These are phyloP conservation scores for Rhipidocladum racemiflorum DNA, from an alignment of 176 grass and related monocot genomes.

Conservation along the genomic window DNA sequence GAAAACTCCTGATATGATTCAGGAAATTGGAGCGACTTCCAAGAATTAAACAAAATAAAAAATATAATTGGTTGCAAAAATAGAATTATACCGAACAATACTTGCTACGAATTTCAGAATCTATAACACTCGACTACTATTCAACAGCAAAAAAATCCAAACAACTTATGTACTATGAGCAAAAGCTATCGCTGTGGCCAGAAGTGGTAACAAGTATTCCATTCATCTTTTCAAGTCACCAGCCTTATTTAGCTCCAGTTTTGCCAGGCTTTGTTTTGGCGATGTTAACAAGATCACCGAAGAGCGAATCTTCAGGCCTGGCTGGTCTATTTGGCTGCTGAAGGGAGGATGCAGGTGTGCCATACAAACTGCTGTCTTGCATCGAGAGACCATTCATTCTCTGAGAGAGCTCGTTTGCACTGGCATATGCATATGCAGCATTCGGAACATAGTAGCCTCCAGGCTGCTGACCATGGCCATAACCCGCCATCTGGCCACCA, in stretches of 20 bases:
- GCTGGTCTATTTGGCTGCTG: constrained; percentile 47
- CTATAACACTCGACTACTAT: constrained; percentile 36
- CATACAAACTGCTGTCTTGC: constrained; percentile 49
- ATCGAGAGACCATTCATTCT: constrained; percentile 71
- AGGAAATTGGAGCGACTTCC: neutral
- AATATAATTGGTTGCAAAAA: constrained; percentile 6
- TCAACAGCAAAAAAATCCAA: constrained; percentile 3
- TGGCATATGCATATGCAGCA: constrained; percentile 30
- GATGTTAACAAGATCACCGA: constrained; percentile 92
- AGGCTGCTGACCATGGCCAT: constrained; percentile 57
- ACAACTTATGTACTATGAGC: constrained; percentile 47
- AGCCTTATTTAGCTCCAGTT: constrained; percentile 52
- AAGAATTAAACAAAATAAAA: neutral
- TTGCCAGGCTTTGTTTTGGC: constrained; percentile 79
- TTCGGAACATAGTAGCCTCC: constrained; percentile 51
- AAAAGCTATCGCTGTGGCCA: neutral
- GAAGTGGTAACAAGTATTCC: neutral
- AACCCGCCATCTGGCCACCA: constrained; percentile 49
- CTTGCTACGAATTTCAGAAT: constrained; percentile 35
- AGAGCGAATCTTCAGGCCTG: constrained; percentile 72
- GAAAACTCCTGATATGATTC: constrained; percentile 20
- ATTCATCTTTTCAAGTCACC: constrained; percentile 42
- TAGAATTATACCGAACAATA: constrained; percentile 20
- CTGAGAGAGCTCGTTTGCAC: constrained; percentile 59
- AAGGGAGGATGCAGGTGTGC: constrained; percentile 26